Base-by-base conservation (phyloP, 306 rosid genomes). In the Quercus cerris region DNA sequence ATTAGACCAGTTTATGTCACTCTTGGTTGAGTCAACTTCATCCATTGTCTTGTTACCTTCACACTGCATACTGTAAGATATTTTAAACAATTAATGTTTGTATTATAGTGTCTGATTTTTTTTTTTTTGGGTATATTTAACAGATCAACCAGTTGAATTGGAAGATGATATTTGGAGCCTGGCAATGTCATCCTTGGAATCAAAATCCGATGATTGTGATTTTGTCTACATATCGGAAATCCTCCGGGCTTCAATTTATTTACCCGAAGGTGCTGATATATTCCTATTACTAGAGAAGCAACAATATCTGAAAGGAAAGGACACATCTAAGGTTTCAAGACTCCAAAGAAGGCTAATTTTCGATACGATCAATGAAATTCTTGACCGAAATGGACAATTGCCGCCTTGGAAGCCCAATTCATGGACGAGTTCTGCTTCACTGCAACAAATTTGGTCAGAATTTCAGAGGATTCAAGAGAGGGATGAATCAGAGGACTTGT, bases 381-480 rank as follows among this genome's bases (percentile, higher is more conserved):
- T 91, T 1, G 69, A 73, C 66, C 88, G 91, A 49, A 86, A 88
- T 58, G 74, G 85, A 10, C 87, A 81, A 54, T 52, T 91, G 3
- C 99, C 97, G 17, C 97, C 97, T 3, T 93, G 99, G 99, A 93
- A 87, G 88, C 84, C 80, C 1, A 78, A 58, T 3, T 78, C 81
- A 0, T 67, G 64, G 51, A 81, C 69, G 0, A 80, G 82, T 4
- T 1, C 73, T 19, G 19, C 78, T 4, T 83, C 88, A 14, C 66
- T 89, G 80, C 74, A 75, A 5, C 82, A 74, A 30, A 82, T 93
- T 14, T 95, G 97, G 98, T 87, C 78, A 13, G 98, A 95, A 74
- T 90, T 91, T 77, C 79, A 9, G 66, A 81, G 81, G 73, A 86
- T 91, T 58, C 78, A 91, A 9, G 95, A 91, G 78, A 90, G 90